Evolutionary conservation across 78 protist species (phyloP), one percentile per base, ranked within the genome.

Genomic region (Dictyostelium purpureum): DNA sequence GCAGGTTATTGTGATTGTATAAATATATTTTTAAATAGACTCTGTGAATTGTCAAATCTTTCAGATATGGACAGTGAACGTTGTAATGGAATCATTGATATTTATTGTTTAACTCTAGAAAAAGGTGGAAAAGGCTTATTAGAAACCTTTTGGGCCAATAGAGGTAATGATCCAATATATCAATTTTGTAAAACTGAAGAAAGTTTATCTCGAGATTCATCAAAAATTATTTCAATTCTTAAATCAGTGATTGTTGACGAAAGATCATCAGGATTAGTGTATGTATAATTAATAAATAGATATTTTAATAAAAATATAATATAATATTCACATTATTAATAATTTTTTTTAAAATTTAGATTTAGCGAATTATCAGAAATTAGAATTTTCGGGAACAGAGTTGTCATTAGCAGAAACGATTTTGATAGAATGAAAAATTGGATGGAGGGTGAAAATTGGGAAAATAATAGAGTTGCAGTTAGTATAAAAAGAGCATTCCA

Each of bases 1-100:
- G 54, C 37, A 7, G 88, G 88, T 63, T 79, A 79, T 63, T 42
- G 67, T 40, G 88, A 79, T 65, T 40, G 43, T 43, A 79, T 79
- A 35, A 57, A 63, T 35, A 38, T 79, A 31, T 79, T 79, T 47
- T 37, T 79, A 31, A 63, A 65, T 65, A 79, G 88, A 65, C 63
- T 79, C 33, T 28, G 54, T 28, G 52, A 37, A 31, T 18, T 65
- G 2, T 19, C 38, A 26, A 67, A 38, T 67, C 38, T 67, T 18
- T 4, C 69, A 31, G 69, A 61, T 61, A 49, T 38, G 31, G 10
- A 38, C 10, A 18, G 12, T 35, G 26, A 37, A 67, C 54, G 21
- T 21, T 12, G 31, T 21, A 38, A 67, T 38, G 38, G 49, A 38
- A 40, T 67, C 12, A 40, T 38, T 38, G 75, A 67, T 38, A 67